phyloP scores from a whole-genome alignment of 345 rosid species.

The Eucalyptus pauciflora region DNA sequence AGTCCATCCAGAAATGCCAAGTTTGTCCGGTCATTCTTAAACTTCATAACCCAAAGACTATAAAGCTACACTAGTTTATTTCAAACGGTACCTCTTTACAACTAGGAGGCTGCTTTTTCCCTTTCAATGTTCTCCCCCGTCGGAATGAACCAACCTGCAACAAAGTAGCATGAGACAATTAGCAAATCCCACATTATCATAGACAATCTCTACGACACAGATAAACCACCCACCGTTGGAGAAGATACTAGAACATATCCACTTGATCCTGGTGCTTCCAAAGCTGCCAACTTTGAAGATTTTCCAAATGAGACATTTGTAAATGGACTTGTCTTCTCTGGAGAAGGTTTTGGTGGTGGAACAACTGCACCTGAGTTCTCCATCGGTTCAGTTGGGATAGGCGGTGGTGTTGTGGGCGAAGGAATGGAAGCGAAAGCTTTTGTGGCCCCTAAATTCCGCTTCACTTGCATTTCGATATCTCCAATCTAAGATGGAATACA shows the following conservation, averaged over 20 bases:
- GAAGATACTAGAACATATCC: slow-evolving; percentile 65
- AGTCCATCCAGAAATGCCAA: background rate
- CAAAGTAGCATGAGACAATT: background rate
- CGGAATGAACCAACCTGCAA: slow-evolving; percentile 70
- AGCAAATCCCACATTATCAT: background rate
- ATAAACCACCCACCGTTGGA: slow-evolving; percentile 41
- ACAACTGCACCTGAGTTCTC: slow-evolving; percentile 31
- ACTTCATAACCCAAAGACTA: background rate
- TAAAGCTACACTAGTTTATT: background rate
- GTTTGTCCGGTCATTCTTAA: background rate
- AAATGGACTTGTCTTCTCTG: slow-evolving; percentile 53
- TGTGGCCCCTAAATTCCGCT: slow-evolving; percentile 51
- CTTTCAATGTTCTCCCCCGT: slow-evolving; percentile 67
- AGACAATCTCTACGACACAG: background rate
- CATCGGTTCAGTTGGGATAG: slow-evolving; percentile 75
- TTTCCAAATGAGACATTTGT: slow-evolving; percentile 44
- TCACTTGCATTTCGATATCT: slow-evolving; percentile 86
- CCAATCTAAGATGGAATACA: slow-evolving; percentile 42
- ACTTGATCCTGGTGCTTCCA: slow-evolving; percentile 73
- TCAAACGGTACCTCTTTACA: slow-evolving; percentile 55
- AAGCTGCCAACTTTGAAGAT: slow-evolving; percentile 60
- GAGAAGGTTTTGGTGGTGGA: slow-evolving; percentile 29
- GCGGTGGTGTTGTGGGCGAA: slow-evolving; percentile 70
- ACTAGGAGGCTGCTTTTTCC: slow-evolving; percentile 59
- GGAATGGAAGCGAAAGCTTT: slow-evolving; percentile 32